Percentiles rank a stretch among this genome's conserved stretches.
phyloP scores from a whole-genome alignment of 352 stramenopile genomes.

The Globisporangium paddicum region DNA sequence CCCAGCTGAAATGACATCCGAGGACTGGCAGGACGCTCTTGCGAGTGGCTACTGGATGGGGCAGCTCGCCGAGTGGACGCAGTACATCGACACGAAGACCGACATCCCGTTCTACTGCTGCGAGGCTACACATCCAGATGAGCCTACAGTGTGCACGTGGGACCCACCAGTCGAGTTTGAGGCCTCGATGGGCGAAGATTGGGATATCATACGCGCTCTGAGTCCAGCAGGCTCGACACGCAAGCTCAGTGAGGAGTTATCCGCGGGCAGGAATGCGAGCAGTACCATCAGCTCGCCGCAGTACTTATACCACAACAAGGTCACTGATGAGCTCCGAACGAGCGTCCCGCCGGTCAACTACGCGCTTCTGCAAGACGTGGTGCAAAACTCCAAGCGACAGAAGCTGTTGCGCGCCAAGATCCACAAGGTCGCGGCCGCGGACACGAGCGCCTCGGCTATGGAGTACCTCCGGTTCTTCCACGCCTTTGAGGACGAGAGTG shows the following conservation, averaged over 20 bases:
- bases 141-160: conserved; percentile 36
- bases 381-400: conserved; percentile 66
- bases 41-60: conserved; percentile 44
- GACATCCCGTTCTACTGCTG: conserved; percentile 52
- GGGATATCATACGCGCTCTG: conserved; percentile 43
- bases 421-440: conserved; percentile 36
- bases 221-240: neutral
- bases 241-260: conserved; percentile 4
- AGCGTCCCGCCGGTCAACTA: conserved; percentile 54
- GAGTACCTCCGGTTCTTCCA: conserved; percentile 75
- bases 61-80: conserved; percentile 62
- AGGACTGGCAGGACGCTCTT: conserved; percentile 43
- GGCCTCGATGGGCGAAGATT: conserved; percentile 48
- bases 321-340: conserved; percentile 41
- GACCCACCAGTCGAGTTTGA: conserved; percentile 67
- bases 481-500: conserved; percentile 58
- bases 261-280: neutral
- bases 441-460: conserved; percentile 41
- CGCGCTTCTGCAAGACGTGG: conserved; percentile 56
- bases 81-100: conserved; percentile 57
- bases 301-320: conserved; percentile 66
- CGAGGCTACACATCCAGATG: neutral
- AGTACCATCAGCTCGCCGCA: conserved; percentile 18
- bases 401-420: conserved; percentile 51
- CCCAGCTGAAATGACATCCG: conserved; percentile 12